Base-by-base conservation (phyloP, 257 asterid genomes). In the Striga asiatica region DNA sequence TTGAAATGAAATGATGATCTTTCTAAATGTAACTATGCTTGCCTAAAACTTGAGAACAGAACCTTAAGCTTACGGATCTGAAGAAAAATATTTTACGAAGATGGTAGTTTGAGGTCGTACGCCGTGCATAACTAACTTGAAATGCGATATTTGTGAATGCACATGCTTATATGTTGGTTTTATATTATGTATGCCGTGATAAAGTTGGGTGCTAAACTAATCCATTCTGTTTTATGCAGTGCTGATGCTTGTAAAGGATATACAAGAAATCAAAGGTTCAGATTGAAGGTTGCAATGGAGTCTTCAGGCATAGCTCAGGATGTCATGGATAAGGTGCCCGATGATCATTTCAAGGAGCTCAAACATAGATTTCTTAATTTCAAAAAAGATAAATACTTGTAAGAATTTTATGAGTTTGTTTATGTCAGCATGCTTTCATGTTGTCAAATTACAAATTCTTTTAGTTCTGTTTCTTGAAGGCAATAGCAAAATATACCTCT, bases 381-480 rank as follows among this genome's bases (percentile, higher is more conserved):
- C 80, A 92, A 92, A 50, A 78, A 77, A 65, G 74, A 92, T 49
- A 82, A 73, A 67, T 92, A 82, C 79, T 41, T 85, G 95, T 92
- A 76, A 82, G 94, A 56, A 43, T 21, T 50, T 54, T 54, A 27
- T 18, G 56, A 43, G 20, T 42, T 43, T 37, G 4, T 60, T 27
- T 47, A 13, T 23, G 27, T 54, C n/a, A n/a, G n/a, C n/a, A n/a
- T n/a, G n/a, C n/a, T n/a, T n/a, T n/a, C n/a, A n/a, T n/a, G n/a
- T n/a, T n/a, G n/a, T n/a, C n/a, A n/a, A n/a, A n/a, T n/a, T n/a
- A n/a, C n/a, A n/a, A n/a, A n/a, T n/a, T n/a, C n/a, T n/a, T n/a
- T n/a, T n/a, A n/a, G n/a, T n/a, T n/a, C n/a, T n/a, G n/a, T n/a
- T n/a, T n/a, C n/a, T n/a, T n/a, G n/a, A n/a, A n/a, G n/a, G n/a